Conservation (phyloP, 306 rosid genomes). For the Cucurbita ficifolia region DNA sequence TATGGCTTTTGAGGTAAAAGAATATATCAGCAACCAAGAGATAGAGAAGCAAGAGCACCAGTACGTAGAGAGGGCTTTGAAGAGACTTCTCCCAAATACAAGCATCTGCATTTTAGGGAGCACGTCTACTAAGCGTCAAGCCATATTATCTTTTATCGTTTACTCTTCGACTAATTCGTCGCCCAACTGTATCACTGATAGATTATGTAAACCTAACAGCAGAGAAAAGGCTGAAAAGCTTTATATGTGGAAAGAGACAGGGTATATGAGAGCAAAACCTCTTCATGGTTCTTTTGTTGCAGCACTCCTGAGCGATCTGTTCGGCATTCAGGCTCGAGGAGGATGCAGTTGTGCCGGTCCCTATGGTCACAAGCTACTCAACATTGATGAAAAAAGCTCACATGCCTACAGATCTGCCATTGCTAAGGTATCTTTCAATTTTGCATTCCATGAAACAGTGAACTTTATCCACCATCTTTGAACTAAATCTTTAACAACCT, state of each 20-base stretch:
- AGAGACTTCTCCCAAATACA: conserved; percentile 39
- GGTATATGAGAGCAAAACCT: conserved; percentile 44
- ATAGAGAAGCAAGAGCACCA: conserved; percentile 46
- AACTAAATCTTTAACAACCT: background rate
- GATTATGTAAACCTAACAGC: background rate
- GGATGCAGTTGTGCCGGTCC: conserved; percentile 96
- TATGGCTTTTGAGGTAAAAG: conserved; percentile 79
- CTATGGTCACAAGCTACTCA: conserved; percentile 58
- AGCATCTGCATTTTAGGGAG: conserved; percentile 53
- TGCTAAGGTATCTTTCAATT: conserved; percentile 27
- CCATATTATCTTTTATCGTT: conserved; percentile 55
- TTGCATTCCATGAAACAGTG: background rate
- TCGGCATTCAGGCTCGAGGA: conserved; percentile 82
- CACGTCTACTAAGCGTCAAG: conserved; percentile 40
- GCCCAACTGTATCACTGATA: background rate
- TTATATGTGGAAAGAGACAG: conserved; percentile 46
- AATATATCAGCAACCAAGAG: conserved; percentile 38
- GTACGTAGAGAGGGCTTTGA: conserved; percentile 31
- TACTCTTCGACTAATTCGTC: conserved; percentile 34
- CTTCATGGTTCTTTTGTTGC: conserved; percentile 76
- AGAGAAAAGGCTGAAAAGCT: conserved; percentile 12
- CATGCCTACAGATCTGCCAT: conserved; percentile 48
- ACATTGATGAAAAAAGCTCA: conserved; percentile 29
- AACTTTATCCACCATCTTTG: background rate
- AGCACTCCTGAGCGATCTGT: conserved; percentile 53